Conservation (phyloP, 768 basidiomycete genomes). For the Royoungia palumana region DNA sequence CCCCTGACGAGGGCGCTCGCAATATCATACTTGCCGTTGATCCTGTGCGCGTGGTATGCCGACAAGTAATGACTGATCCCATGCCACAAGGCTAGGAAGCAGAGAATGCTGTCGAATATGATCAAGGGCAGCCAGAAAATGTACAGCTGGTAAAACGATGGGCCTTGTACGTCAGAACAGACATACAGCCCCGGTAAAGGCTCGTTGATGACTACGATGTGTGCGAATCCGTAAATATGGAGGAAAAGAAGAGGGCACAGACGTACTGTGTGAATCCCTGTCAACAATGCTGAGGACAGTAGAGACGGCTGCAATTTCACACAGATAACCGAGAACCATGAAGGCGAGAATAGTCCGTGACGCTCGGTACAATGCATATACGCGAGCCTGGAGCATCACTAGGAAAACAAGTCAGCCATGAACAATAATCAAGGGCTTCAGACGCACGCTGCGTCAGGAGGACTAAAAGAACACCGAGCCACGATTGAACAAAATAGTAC, state of each 20-base stretch:
- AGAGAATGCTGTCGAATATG: conserved; percentile 7
- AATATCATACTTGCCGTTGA: neutral
- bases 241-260: no score
- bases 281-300: no score
- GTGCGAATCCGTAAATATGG: no score
- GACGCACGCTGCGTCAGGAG: conserved; percentile 5
- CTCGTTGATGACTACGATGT: no score
- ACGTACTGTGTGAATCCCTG: neutral
- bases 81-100: conserved; percentile 4
- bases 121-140: conserved; percentile 8
- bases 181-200: neutral
- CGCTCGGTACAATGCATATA: neutral
- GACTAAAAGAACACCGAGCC: neutral
- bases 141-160: neutral
- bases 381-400: conserved; percentile 6
- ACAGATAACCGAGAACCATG: neutral
- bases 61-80: neutral
- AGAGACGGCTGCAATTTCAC: neutral
- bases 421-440: neutral
- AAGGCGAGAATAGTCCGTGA: neutral
- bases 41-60: no score
- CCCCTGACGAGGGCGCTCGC: neutral
- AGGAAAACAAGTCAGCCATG: neutral
- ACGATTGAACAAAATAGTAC: conserved; percentile 7
- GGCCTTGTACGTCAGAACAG: neutral